Conservation (phyloP, 116 monocot species). For the Dioscorea cayenensis region DNA sequence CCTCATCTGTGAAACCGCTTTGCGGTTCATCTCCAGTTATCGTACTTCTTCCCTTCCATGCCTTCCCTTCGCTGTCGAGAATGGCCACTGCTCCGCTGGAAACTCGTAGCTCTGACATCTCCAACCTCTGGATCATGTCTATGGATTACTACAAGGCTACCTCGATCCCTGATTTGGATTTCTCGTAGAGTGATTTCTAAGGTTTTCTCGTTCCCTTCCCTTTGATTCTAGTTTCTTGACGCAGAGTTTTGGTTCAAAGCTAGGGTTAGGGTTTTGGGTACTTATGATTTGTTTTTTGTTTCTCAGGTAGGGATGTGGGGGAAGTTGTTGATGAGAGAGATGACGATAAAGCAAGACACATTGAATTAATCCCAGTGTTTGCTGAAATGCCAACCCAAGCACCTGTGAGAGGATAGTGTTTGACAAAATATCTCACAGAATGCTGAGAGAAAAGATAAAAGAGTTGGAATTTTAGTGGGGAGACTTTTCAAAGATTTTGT, state of each 20-base stretch:
- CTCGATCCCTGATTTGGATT: conserved; percentile 64
- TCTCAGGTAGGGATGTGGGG: conserved; percentile 53
- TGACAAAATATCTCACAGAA: no score
- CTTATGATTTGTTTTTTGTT: neutral
- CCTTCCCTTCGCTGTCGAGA: conserved; percentile 4
- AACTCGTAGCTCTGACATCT: conserved; percentile 10
- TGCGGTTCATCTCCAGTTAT: no score
- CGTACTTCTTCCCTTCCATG: neutral
- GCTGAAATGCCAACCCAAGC: no score
- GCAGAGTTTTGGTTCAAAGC: neutral
- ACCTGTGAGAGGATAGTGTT: no score
- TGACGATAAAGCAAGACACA: no score
- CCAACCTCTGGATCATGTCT: conserved; percentile 78
- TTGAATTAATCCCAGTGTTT: no score
- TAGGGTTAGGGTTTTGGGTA: neutral
- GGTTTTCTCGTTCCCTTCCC: conserved; percentile 20
- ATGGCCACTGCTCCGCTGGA: neutral
- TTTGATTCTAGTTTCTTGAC: neutral
- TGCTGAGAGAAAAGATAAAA: no score
- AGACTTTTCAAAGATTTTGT: no score
- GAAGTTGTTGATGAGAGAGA: no score
- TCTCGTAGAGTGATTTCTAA: conserved; percentile 63
- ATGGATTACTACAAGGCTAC: conserved; percentile 93
- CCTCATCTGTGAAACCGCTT: no score
- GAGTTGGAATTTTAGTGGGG: no score